Base-by-base conservation (phyloP, 352 stramenopile species). In the Thalassiosira hispida region DNA sequence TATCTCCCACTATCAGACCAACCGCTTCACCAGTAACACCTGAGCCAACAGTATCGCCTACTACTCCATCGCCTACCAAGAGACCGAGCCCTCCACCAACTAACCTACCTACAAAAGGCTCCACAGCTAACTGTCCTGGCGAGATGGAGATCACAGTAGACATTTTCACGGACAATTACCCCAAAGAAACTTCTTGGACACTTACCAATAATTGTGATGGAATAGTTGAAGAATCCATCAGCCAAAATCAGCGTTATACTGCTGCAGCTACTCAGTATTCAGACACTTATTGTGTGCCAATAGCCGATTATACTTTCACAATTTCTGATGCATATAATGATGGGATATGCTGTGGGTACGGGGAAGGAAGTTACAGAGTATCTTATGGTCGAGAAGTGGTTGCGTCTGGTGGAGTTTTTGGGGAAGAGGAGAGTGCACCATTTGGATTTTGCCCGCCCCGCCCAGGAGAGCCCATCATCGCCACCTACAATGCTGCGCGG, bases 281-380 rank as follows among this genome's bases (percentile, higher is more conserved):
- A 0, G 55, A 46, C 14, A 29, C 12, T 8, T 27, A 33, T 31
- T 64, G 55, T 29, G 27, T 64, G 2, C 25, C 47, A 4, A 20
- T 51, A 46, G 42, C 23, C 2, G 22, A 65, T 11, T 59, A 63
- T 22, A n/a, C 6, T 1, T 74, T 74, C 65, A 23, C 18, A n/a
- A 66, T 74, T 49, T 25, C 20, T 57, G 65, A 74, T 52, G 22
- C 20, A 2, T 74, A 49, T 44, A 51, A 51, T 2, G 65, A 74
- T 33, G 65, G 65, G 51, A 42, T 74, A 0, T 74, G 65, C 33
- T 74, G 65, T 52, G 6, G 8, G 0, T 46, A 66, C 22, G 65
- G 65, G 6, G 18, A n/a, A 3, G 63, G 63, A 2, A 1, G 12
- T 16, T 72, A 57, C 55, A 47, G 11, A n/a, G 31, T 64, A 2